Evolutionary conservation across 805 yeast species (phyloP), one percentile per base, ranked within the genome.

Genomic region (Saccharomycopsis sp.): DNA sequence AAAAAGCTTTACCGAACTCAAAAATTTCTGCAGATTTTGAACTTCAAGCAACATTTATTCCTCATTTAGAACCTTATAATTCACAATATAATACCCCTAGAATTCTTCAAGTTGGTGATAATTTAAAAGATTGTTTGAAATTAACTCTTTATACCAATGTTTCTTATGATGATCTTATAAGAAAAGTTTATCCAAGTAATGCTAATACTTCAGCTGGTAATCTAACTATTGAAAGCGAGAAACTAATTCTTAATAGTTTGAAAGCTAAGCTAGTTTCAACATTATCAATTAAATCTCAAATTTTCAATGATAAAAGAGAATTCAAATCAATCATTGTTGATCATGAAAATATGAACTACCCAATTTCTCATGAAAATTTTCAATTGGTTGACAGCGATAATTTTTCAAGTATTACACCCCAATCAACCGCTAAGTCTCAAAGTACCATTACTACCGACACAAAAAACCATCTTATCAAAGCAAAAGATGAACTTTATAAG

Each of bases 21-120:
- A 40, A 34, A 25, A 27, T 37, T 18, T 14, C 21, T 14, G 34
- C 36, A 8, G 12, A 15, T 5, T 44, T 44, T 23, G 41, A 39
- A 10, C 31, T 44, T 15, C 47, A 44, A 23, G 44, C 39, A 3
- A 15, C 27, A 12, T 44, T 40, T 23, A 33, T 31, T 12, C 37
- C 38, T 2, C 37, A 36, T 26, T 40, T 44, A 29, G 47, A 44
- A 21, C 47, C 47, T 6, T 44, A 39, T 33, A 44, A 44, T 21
- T 15, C 35, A 9, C 47, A 40, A 20, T 44, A 21, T 33, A 36
- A 44, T 23, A 27, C 44, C 10, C 26, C 41, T 18, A 18, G 41
- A 19, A 21, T 44, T n/a, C 12, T 44, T 9, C 31, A 44, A 21
- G 34, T 28, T 21, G 47, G 47, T 18, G 44, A 41, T 26, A 33